Percentiles rank a stretch among this genome's conserved stretches.
Evolutionary conservation across 2,329 filamentous ascomycete genomes (phyloP).

Genomic region (Pseudocercospora ulei): DNA sequence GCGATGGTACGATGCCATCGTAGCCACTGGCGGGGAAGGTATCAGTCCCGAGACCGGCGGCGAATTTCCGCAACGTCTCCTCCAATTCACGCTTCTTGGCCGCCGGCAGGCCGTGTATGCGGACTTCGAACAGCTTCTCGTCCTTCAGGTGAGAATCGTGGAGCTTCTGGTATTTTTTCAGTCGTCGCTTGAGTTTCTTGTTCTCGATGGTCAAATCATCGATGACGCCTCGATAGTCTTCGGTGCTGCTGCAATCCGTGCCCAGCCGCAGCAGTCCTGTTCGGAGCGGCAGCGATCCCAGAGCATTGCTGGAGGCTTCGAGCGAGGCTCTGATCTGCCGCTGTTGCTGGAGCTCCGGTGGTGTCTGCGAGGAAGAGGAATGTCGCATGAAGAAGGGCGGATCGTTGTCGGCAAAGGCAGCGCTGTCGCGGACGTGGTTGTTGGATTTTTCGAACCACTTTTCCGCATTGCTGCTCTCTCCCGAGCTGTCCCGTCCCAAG

Average conservation of each 20-base stretch:
- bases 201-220: slow-evolving; percentile 81
- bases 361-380: slow-evolving; percentile 37
- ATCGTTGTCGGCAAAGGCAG: slow-evolving; percentile 39
- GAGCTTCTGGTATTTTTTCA: slow-evolving; percentile 60
- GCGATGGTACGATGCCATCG: slow-evolving; percentile 38
- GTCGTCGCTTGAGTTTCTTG: slow-evolving; percentile 61
- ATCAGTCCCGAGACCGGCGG: slow-evolving; percentile 51
- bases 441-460: slow-evolving; percentile 47
- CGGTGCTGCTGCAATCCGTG: slow-evolving; percentile 51
- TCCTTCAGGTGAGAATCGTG: slow-evolving; percentile 58
- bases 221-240: slow-evolving; percentile 72
- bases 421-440: slow-evolving; percentile 38
- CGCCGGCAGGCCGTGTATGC: slow-evolving; percentile 61
- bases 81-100: slow-evolving; percentile 70
- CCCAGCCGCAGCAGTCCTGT: slow-evolving; percentile 37
- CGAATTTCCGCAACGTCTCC: slow-evolving; percentile 60
- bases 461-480: slow-evolving; percentile 45
- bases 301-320: slow-evolving; percentile 7
- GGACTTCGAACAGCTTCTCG: slow-evolving; percentile 75
- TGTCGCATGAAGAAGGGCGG: slow-evolving; percentile 37
- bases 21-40: slow-evolving; percentile 30
- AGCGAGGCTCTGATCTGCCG: slow-evolving; percentile 17
- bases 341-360: slow-evolving; percentile 31
- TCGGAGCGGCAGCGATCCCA: slow-evolving; percentile 22
- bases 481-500: slow-evolving; percentile 38